Base-by-base conservation (phyloP, 179 eudicot genomes). In the Dionaea muscipula region DNA sequence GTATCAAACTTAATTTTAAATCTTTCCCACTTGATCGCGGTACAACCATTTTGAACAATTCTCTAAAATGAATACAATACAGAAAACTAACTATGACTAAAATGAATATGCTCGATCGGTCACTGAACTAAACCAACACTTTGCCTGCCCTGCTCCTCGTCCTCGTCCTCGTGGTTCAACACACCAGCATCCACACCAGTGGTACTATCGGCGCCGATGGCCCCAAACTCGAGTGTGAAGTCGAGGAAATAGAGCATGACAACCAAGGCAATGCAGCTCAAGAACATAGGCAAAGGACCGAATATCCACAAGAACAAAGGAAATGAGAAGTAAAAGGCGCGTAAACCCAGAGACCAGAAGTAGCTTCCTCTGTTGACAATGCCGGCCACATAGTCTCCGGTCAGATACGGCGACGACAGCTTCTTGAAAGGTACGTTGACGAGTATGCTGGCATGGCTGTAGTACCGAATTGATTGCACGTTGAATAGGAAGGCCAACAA, bases 321-420 rank as follows among this genome's bases (percentile, higher is more conserved):
- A 50, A 93, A 78, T 0, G 99, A 85, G 58, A 88, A 85, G 68
- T 93, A 93, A 52, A 84, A 85, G 1, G 95, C 85, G 1, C 94
- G 73, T 61, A 89, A 53, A 1, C 99, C 99, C 20, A 93, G 52
- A 0, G 99, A 89, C 99, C 99, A 93, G 38, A 93, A 93, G 60
- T 82, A 89, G 59, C 94, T 83, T 31, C 95, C 99, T n/a, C 74
- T 49, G 61, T 81, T 85, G 57, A 93, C 75, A 15, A 72, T 78
- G 61, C 73, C 65, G 11, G 65, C 73, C 0, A 93, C 95, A 21
- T 85, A 89, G 24, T 93, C 84, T 0, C 66, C 72, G 0, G 73
- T 72, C 63, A 69, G 51, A 31, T 63, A 69, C 33, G 74, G 61
- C 1, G 75, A 66, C 26, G 37, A 62, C 54, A 65, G 63, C 54